A percentile compares a stretch with the other conserved stretches of the same genome.
These are phyloP conservation scores for Halophytophthora batemanensis DNA, from an alignment of 352 stramenopile species.

Conservation along the genomic window DNA sequence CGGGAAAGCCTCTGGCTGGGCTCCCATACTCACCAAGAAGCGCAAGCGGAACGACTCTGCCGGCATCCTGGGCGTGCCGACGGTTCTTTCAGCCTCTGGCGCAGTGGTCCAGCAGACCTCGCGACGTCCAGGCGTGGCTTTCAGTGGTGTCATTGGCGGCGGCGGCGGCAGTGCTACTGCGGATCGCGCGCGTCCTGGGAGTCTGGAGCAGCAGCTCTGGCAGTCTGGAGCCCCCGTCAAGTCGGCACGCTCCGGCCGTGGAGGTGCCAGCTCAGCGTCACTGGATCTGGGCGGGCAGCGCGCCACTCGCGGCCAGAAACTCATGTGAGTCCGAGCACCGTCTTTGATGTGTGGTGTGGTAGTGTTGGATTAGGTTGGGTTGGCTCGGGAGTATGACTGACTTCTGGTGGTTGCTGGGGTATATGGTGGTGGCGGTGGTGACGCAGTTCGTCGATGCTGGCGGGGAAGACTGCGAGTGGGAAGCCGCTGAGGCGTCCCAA, in stretches of 20 bases:
- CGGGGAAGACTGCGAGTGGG: conserved; percentile 18
- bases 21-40: conserved; percentile 40
- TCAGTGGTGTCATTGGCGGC: too few species aligned
- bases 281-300: background rate
- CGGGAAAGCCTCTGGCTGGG: conserved; percentile 27
- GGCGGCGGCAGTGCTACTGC: conserved; percentile 2
- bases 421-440: conserved; percentile 4
- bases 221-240: too few species aligned
- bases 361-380: too few species aligned
- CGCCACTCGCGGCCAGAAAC: conserved; percentile 45
- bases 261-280: too few species aligned
- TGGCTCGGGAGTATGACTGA: too few species aligned
- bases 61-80: conserved; percentile 39
- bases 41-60: conserved; percentile 40
- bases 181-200: conserved; percentile 16
- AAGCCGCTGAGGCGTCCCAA: conserved; percentile 30
- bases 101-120: conserved; percentile 35
- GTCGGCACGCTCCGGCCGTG: too few species aligned
- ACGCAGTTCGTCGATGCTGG: conserved; percentile 30
- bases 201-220: conserved; percentile 1
- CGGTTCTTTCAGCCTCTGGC: conserved; percentile 46
- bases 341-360: background rate
- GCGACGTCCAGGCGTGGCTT: conserved; percentile 3
- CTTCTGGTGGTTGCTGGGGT: conserved; percentile 5
- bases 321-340: conserved; percentile 38